These are phyloP conservation scores for Hymenoscyphus infarciens DNA, from an alignment of 2,329 filamentous ascomycete genomes.

Conservation along the genomic window DNA sequence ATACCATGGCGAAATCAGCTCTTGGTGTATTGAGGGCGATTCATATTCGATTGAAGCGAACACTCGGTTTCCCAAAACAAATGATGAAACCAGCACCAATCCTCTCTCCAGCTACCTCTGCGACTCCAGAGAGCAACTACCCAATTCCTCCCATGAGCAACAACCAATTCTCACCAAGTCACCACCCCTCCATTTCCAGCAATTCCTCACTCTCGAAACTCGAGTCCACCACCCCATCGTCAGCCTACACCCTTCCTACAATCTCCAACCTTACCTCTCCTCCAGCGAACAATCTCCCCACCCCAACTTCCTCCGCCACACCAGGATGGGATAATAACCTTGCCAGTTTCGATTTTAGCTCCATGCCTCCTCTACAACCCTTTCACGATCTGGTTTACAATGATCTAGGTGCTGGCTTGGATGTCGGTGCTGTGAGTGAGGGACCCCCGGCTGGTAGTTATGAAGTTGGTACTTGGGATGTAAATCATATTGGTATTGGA, in stretches of 20 bases:
- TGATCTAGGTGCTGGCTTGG: slow-evolving; percentile 38
- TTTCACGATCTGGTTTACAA: slow-evolving; percentile 56
- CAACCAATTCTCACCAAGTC: slow-evolving; percentile 5
- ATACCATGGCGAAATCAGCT: slow-evolving; percentile 51
- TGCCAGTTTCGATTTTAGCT: slow-evolving; percentile 46
- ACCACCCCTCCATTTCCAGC: slow-evolving; percentile 19
- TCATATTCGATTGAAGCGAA: slow-evolving; percentile 50
- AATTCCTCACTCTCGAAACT: slow-evolving; percentile 13
- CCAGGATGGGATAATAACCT: slow-evolving; percentile 32
- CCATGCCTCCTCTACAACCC: slow-evolving; percentile 53
- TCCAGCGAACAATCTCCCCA: neutral
- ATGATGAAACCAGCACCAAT: neutral
- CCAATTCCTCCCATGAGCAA: slow-evolving; percentile 3
- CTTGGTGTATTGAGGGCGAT: slow-evolving; percentile 54
- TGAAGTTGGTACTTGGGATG: slow-evolving; percentile 12
- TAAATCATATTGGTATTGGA: slow-evolving; percentile 4
- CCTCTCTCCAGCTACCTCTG: slow-evolving; percentile 6
- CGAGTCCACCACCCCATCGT: slow-evolving; percentile 8
- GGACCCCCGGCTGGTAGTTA: slow-evolving; percentile 9
- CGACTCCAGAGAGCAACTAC: slow-evolving; percentile 10
- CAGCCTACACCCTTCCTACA: slow-evolving; percentile 27
- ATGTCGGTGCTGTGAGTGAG: neutral
- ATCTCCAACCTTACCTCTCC: slow-evolving; percentile 29
- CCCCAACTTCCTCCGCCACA: slow-evolving; percentile 7
- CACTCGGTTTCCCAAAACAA: slow-evolving; percentile 23